Evolutionary conservation across 176 grass and related monocot species (phyloP).

Genomic region (Carex myosuroides): DNA sequence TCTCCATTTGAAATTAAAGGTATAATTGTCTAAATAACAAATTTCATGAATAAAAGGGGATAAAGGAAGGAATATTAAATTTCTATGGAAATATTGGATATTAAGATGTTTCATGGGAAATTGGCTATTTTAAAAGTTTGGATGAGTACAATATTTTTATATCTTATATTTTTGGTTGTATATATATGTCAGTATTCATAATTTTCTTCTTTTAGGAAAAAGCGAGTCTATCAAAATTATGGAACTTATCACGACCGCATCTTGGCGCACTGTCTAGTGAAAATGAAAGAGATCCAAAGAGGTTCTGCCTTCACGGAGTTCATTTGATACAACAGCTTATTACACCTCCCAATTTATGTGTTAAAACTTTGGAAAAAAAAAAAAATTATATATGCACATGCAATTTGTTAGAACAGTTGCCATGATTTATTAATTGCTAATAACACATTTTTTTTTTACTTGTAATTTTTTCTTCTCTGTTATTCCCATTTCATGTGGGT

Average conservation of each 20-base stretch:
- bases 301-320: slow-evolving; percentile 9
- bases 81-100: too few relatives aligned
- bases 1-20: too few relatives aligned
- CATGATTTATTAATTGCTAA: not conserved
- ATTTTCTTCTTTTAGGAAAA: not conserved
- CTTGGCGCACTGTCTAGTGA: not conserved
- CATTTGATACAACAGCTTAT: slow-evolving; percentile 6
- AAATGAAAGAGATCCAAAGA: slow-evolving; percentile 3
- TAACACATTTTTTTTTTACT: not conserved
- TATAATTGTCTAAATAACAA: too few relatives aligned
- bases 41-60: too few relatives aligned
- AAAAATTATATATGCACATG: not conserved
- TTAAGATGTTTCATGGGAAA: too few relatives aligned
- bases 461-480: not conserved
- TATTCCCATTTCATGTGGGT: not conserved
- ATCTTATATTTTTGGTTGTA: too few relatives aligned
- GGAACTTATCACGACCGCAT: not conserved
- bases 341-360: not conserved
- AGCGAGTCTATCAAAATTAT: not conserved
- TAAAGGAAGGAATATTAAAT: too few relatives aligned
- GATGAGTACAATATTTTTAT: too few relatives aligned
- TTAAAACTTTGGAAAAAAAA: not conserved
- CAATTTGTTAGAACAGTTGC: not conserved
- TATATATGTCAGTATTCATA: not conserved
- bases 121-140: too few relatives aligned